Percentiles rank a stretch among this genome's conserved stretches.
phyloP scores from a whole-genome alignment of 345 rosid genomes.

The Aegle marmelos region DNA sequence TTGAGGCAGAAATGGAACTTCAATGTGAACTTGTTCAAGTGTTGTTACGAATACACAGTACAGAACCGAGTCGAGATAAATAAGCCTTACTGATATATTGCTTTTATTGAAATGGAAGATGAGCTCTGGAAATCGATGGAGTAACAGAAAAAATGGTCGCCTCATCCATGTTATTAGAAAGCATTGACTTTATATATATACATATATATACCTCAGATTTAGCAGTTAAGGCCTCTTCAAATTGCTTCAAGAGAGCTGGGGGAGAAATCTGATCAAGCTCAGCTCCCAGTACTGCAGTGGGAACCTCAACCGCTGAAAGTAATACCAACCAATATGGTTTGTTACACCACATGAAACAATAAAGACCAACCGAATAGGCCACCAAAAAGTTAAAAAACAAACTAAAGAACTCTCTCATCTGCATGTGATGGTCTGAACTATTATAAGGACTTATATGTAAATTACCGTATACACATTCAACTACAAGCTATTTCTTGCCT shows the following conservation, averaged over 20 bases:
- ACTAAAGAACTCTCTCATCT: background rate
- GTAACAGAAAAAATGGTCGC: no score
- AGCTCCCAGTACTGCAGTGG: conserved; percentile 57
- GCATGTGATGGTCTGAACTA: background rate
- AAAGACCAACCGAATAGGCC: background rate
- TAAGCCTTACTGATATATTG: no score
- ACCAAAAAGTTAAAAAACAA: background rate
- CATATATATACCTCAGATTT: conserved; percentile 37
- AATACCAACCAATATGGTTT: background rate
- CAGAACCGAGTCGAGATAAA: no score
- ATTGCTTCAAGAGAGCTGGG: conserved; percentile 47
- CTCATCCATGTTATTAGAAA: no score
- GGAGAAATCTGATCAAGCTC: conserved; percentile 44
- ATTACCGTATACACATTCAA: background rate
- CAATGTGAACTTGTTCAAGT: no score
- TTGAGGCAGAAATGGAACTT: no score
- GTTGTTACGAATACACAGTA: no score
- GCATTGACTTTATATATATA: no score
- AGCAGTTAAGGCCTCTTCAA: conserved; percentile 37
- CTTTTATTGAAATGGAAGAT: no score
- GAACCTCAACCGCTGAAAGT: conserved; percentile 43
- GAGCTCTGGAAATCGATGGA: no score
- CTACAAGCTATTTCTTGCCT: background rate
- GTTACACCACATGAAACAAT: background rate
- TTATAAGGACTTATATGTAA: background rate